A percentile compares a stretch with the other conserved stretches of the same genome.
These are phyloP conservation scores for sunflower (Helianthus annuus) DNA, from an alignment of 129 eudicot genomes.

Conservation along the genomic window HanXRQr2.0-SUNRISE NC_035433.2:21076513-21077012, in stretches of 20 bases:
- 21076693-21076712: conserved; percentile 29
- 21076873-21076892: conserved; percentile 7
- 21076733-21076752: background rate
- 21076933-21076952: too few species aligned
- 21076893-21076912: background rate
- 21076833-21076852: background rate
- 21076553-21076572: too few species aligned
- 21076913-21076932: too few species aligned
- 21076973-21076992: too few species aligned
- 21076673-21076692: conserved; percentile 30
- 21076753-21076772: background rate
- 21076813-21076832: background rate
- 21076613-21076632: too few species aligned
- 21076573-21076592: too few species aligned
- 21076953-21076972: too few species aligned
- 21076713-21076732: background rate
- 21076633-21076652: conserved; percentile 17
- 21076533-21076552: too few species aligned
- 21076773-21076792: background rate
- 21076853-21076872: conserved; percentile 3
- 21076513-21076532: too few species aligned
- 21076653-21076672: conserved; percentile 37
- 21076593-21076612: too few species aligned
- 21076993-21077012: too few species aligned
- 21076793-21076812: background rate